Evolutionary conservation across 140 eudicot genomes (phyloP).

Genomic region (Erigeron philadelphicus): DNA sequence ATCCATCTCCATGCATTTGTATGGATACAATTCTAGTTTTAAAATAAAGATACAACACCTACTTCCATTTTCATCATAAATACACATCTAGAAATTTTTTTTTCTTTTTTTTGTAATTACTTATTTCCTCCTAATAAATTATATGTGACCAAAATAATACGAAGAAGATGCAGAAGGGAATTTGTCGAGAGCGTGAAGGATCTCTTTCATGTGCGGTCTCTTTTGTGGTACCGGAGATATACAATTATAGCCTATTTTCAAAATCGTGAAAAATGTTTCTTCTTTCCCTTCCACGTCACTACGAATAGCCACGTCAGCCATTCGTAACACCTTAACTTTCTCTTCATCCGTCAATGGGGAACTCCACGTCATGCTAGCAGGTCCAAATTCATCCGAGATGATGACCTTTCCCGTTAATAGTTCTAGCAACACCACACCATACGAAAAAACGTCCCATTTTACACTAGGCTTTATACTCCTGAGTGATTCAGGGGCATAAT

Average conservation of each 20-base stretch:
- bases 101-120: background rate
- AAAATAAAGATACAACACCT: conserved; percentile 28
- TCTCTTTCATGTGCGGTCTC: conserved; percentile 94
- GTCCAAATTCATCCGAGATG: conserved; percentile 66
- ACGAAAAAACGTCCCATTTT: conserved; percentile 89
- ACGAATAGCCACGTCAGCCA: conserved; percentile 79
- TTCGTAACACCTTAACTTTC: conserved; percentile 50
- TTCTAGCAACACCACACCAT: conserved; percentile 81
- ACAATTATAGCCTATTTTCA: conserved; percentile 71
- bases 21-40: background rate
- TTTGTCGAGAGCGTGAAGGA: conserved; percentile 77
- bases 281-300: conserved; percentile 85
- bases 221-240: conserved; percentile 71
- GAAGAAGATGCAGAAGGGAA: conserved; percentile 56
- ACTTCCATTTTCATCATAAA: conserved; percentile 36
- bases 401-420: conserved; percentile 75
- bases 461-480: conserved; percentile 72
- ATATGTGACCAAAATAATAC: conserved; percentile 34
- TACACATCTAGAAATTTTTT: conserved; percentile 27
- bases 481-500: conserved; percentile 85
- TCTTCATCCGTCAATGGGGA: conserved; percentile 49
- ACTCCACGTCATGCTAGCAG: conserved; percentile 43
- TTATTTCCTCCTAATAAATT: conserved; percentile 22
- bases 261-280: conserved; percentile 51
- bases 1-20: too few species aligned